Evolutionary conservation across 768 basidiomycete species (phyloP), one percentile per base, ranked within the genome.

Genomic region (Xerocomus potaroensis): DNA sequence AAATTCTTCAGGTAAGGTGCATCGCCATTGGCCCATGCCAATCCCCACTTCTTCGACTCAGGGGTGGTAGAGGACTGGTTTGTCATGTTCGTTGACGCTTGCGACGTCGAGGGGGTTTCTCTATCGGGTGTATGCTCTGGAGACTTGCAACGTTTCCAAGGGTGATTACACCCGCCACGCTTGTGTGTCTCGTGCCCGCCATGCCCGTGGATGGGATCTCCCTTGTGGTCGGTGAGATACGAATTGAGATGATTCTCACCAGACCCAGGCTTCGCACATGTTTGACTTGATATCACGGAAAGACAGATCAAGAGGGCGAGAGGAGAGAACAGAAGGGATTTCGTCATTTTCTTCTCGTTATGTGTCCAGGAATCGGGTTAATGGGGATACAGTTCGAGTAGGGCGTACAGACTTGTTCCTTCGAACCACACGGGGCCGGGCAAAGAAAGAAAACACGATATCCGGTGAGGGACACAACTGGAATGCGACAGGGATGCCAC

Each of bases 11-110:
- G 72, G 38, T 73, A 64, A 27, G 65, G 46, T 49, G 73, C 68
- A 48, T 79, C 69, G 43, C 76, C 74, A 47, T 81, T 76, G 30
- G 83, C 73, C 84, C 87, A 91, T 11, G 77, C 84, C 27, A 85
- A 57, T 43, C 87, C 83, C 36, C 78, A 73, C 66, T 87, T 88
- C 36, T 62, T 66, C 15, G 39, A 31, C 39, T 4, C 44, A 14
- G 12, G 21, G 0, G 44, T 11, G 33, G 29, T 1, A 3, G 31
- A 7, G 3, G 34, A 8, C 8, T 24, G n/a, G n/a, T 39, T 16
- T 5, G 43, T 0, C 8, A 37, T 0, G 22, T 32, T 16, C 10
- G 41, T 26, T 0, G 47, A 21, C 8, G 5, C 30, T 31, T 38
- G 37, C 5, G 49, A 10, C 16, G 21, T 30, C 9, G 41, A 11